Evolutionary conservation across 1,139 yeast genomes (phyloP), one percentile per base, ranked within the genome.

Genomic region (Chernovozyma aurita): DNA sequence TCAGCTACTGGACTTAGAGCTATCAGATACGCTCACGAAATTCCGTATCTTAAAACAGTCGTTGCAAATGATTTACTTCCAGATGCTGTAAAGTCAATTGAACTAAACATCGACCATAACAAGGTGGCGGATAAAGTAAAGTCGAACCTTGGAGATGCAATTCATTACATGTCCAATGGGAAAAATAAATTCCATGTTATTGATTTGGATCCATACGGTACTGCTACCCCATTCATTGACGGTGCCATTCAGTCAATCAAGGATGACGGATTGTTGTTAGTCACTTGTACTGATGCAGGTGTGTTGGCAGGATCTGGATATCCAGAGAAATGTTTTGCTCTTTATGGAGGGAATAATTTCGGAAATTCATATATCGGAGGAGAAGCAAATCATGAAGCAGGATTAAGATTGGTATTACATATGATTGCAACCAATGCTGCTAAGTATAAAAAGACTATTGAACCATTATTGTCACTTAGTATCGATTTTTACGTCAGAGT

Each of bases 1-100:
- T 83, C 95, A 36, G 99, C 99, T 1, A 84, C 97, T 0, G 99
- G 99, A 0, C 69, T 92, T 33, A 73, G 99, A 39, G 95, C 97
- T 2, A 82, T 94, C 39, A 70, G 99, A 41, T 92, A 92, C 52
- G 96, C 90, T 11, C 83, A 84, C 46, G 99, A 92, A 55, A 78
- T 92, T 32, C 95, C 95, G 2, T 62, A 75, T 21, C 83, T 84
- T 1, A 70, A 76, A 40, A 68, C 70, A 18, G 78, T 92, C 18
- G 72, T 88, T 3, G 99, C 99, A 26, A 92, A 92, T 57, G 99
- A 92, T 59, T 67, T 92, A 46, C 72, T 87, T 27, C 77, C 80
- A 7, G 86, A 80, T 30, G 98, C 99, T 0, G 97, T 90, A n/a
- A 70, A 76, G 40, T 73, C 92, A 4, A 94, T 92, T 46, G 66